Percentiles rank a stretch among this genome's conserved stretches.
Conservation (phyloP, 2,329 filamentous ascomycete species). For the Neospermospora avenae region DNA sequence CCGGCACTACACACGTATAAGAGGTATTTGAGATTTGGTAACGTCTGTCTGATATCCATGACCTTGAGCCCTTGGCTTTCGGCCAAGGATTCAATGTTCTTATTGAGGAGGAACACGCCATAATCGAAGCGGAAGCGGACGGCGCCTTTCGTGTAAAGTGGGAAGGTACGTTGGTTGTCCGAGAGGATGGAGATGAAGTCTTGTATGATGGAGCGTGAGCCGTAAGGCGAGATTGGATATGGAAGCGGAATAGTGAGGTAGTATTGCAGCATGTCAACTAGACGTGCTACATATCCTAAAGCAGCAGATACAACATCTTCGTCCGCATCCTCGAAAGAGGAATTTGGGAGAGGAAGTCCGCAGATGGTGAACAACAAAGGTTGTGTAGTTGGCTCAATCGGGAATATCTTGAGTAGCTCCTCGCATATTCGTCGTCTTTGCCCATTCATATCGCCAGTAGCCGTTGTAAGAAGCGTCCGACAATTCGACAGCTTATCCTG, state of each 20-base stretch:
- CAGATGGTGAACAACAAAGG: conserved; percentile 83
- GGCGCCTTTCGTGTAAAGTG: conserved; percentile 69
- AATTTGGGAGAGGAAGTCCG: conserved; percentile 74
- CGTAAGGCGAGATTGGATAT: conserved; percentile 71
- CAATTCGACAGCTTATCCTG: conserved; percentile 56
- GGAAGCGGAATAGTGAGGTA: conserved; percentile 78
- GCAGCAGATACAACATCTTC: conserved; percentile 77
- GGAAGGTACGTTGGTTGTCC: conserved; percentile 62
- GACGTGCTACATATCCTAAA: conserved; percentile 73
- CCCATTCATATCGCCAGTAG: conserved; percentile 67
- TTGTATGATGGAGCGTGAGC: conserved; percentile 71
- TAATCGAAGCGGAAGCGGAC: conserved; percentile 93
- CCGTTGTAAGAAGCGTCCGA: conserved; percentile 51
- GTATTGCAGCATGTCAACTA: conserved; percentile 73
- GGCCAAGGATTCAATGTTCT: conserved; percentile 76
- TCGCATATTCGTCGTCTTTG: conserved; percentile 86
- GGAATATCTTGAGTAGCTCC: conserved; percentile 75
- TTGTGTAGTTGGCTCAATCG: conserved; percentile 64
- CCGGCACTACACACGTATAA: conserved; percentile 87
- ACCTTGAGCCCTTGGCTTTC: conserved; percentile 69
- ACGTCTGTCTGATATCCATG: conserved; percentile 84
- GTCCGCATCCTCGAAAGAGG: conserved; percentile 64
- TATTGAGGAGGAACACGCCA: conserved; percentile 93
- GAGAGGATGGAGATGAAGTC: conserved; percentile 65
- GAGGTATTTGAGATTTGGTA: conserved; percentile 91